A percentile compares a stretch with the other conserved stretches of the same genome.
Evolutionary conservation across 352 stramenopile genomes (phyloP).

Genomic region (Phytophthora tubulina): DNA sequence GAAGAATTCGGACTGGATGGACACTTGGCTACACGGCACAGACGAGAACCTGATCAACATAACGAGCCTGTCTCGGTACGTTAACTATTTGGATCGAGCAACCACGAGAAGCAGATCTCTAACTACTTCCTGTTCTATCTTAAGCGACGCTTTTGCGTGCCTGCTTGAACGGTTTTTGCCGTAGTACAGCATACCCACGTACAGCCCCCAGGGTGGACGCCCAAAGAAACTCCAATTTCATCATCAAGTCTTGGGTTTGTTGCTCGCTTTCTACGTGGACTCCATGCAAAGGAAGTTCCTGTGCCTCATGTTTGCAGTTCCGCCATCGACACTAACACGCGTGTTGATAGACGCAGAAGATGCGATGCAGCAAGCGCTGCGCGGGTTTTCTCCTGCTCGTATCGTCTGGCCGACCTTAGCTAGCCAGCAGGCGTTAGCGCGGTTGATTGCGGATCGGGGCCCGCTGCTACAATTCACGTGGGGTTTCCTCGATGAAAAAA

Average conservation of each 20-base stretch:
- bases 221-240: neutral
- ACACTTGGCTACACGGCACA: too few relatives aligned
- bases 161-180: too few relatives aligned
- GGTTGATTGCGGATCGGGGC: neutral
- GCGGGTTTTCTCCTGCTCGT: neutral
- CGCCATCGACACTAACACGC: neutral
- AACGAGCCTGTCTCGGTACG: too few relatives aligned
- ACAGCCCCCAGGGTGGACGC: neutral
- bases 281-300: neutral
- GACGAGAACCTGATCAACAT: too few relatives aligned
- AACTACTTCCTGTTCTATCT: too few relatives aligned
- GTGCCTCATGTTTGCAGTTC: neutral
- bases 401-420: neutral
- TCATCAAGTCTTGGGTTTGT: neutral
- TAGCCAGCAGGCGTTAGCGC: neutral
- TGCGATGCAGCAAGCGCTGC: neutral
- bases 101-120: too few relatives aligned
- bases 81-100: too few relatives aligned
- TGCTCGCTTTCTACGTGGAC: neutral
- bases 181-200: too few relatives aligned
- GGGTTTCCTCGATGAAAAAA: neutral
- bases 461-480: neutral
- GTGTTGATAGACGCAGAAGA: neutral
- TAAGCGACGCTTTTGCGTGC: too few relatives aligned
- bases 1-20: too few relatives aligned